Conservation (phyloP, 805 yeast species). For the Metschnikowia cubensis region DNA sequence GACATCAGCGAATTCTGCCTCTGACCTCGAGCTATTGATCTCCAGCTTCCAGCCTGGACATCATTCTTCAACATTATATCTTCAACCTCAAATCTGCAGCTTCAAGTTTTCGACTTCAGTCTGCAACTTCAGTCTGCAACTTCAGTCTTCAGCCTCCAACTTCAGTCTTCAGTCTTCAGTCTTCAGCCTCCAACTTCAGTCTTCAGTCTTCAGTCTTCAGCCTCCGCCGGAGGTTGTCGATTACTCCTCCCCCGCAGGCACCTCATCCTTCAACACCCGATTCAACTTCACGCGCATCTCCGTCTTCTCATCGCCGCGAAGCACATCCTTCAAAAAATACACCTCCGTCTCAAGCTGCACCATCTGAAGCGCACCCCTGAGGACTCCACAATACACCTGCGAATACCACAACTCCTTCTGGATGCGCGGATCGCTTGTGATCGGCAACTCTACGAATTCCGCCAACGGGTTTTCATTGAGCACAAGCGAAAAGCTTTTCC, state of each 20-base stretch:
- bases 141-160: no score
- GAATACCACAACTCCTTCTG: slow-evolving; percentile 84
- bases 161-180: no score
- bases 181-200: no score
- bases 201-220: no score
- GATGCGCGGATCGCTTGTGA: slow-evolving; percentile 59
- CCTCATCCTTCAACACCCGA: slow-evolving; percentile 81
- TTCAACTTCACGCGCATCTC: slow-evolving; percentile 72
- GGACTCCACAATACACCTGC: slow-evolving; percentile 82
- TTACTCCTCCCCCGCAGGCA: slow-evolving; percentile 93
- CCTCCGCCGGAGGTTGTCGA: neutral
- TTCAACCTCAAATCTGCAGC: no score
- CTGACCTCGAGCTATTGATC: no score
- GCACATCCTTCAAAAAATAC: slow-evolving; percentile 68
- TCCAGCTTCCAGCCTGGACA: no score
- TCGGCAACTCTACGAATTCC: slow-evolving; percentile 91
- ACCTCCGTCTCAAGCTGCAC: slow-evolving; percentile 91
- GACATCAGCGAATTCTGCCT: no score
- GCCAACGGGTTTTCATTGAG: slow-evolving; percentile 86
- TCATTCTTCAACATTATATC: no score
- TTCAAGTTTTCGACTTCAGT: no score
- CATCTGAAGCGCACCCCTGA: slow-evolving; percentile 91
- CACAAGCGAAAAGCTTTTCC: slow-evolving; percentile 67
- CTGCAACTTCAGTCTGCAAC: no score
- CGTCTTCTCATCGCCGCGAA: slow-evolving; percentile 79